Percentiles rank a stretch among this genome's conserved stretches.
These are phyloP conservation scores for Ceriops decandra DNA, from an alignment of 345 rosid species.

Conservation along the genomic window DNA sequence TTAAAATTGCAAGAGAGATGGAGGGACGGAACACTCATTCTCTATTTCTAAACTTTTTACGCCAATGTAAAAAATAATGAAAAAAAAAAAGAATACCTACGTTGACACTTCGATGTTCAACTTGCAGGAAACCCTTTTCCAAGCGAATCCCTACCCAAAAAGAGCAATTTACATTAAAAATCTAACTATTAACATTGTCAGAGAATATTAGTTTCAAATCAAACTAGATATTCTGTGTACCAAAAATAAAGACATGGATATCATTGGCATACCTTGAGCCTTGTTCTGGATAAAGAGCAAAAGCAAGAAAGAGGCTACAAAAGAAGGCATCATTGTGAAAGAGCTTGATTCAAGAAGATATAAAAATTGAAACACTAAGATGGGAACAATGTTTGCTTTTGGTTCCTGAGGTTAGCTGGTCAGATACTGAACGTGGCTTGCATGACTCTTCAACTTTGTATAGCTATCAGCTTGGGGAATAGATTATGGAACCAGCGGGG, in stretches of 20 bases:
- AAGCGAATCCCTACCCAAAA: conserved; percentile 12
- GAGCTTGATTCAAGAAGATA: neutral
- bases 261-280: conserved; percentile 7
- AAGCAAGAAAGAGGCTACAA: conserved; percentile 6
- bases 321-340: conserved; percentile 15
- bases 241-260: neutral
- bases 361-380: neutral
- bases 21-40: neutral
- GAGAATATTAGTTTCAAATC: neutral
- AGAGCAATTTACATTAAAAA: neutral
- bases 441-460: neutral
- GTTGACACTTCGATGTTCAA: neutral
- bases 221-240: neutral
- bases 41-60: neutral
- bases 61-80: too few species aligned
- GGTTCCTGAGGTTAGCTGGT: neutral
- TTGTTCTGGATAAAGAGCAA: neutral
- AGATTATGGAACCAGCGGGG: neutral
- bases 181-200: neutral
- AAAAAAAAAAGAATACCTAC: neutral
- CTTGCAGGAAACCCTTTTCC: conserved; percentile 15
- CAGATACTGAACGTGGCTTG: neutral
- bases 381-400: neutral
- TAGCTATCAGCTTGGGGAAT: neutral
- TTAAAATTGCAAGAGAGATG: neutral